These are phyloP conservation scores for Hansenula sp. DNA, from an alignment of 1,139 yeast genomes.

Conservation along the genomic window DNA sequence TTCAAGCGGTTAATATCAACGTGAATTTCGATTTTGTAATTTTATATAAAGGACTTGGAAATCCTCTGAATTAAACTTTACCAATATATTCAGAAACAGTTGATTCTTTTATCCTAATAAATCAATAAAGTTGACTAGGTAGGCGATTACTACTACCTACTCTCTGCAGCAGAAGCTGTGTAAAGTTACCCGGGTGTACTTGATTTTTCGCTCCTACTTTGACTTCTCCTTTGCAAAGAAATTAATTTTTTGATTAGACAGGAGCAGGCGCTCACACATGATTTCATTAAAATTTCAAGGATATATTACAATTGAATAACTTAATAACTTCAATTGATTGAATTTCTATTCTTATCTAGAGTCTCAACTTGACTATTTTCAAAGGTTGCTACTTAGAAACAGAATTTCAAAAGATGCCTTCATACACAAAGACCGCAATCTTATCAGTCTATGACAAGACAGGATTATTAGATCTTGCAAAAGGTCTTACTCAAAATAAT, in stretches of 20 bases:
- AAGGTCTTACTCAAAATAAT: constrained; percentile 82
- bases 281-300: neutral
- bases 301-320: neutral
- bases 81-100: too few relatives aligned
- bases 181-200: neutral
- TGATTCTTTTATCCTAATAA: too few relatives aligned
- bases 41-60: too few relatives aligned
- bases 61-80: too few relatives aligned
- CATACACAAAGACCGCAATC: constrained; percentile 77
- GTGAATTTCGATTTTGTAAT: too few relatives aligned
- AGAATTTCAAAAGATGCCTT: constrained; percentile 17
- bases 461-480: constrained; percentile 91
- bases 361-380: too few relatives aligned
- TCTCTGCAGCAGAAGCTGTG: neutral
- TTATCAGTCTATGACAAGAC: constrained; percentile 97
- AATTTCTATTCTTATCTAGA: too few relatives aligned
- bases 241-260: constrained; percentile 3
- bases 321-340: too few relatives aligned
- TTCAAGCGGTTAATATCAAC: too few relatives aligned
- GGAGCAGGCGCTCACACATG: neutral
- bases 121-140: too few relatives aligned
- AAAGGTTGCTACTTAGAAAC: neutral
- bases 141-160: neutral
- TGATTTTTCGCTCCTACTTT: too few relatives aligned
- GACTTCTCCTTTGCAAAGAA: constrained; percentile 3